Base-by-base conservation (phyloP, 257 asterid species). In the Thymus mandschuricus region DNA sequence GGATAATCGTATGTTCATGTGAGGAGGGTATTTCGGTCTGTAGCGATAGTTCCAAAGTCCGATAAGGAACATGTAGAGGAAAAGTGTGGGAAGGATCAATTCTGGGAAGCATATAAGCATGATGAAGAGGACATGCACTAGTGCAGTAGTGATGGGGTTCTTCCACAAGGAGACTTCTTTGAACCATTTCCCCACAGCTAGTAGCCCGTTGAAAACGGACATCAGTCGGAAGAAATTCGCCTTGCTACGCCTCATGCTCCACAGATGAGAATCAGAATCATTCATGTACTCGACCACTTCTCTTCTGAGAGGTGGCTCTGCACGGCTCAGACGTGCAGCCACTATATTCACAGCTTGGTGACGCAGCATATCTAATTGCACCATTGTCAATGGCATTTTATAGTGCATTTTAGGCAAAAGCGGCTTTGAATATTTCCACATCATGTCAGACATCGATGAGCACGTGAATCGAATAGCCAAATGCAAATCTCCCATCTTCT, bases 191-290 rank as follows among this genome's bases (percentile, higher is more conserved):
- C 86, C 81, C 1, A 77, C 84, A 1, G 94, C 77, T 31, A 82
- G 64, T 10, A 86, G 28, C 10, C 97, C 94, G 49, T 62, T 73
- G 58, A 89, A 86, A 71, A 89, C 89, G 0, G 89, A 81, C 80
- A 86, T 79, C 51, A 93, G 73, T 69, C 98, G 76, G 89, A 81
- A 86, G 80, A 91, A 91, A 73, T 87, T 93, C 0, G 97, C 96
- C 77, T 91, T 93, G 84, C 98, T 93, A 5, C 94, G 86, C 80
- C 98, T 84, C 97, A 93, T 89, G 89, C 97, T 93, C 96, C 97
- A 93, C 29, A 93, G 88, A 68, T 93, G 98, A 5, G 96, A 83
- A 67, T 91, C 86, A 0, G 94, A 85, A 64, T 89, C 97, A 0
- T 78, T 83, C 96, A 93, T 89, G 76, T 93, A 93, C 71, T 87